phyloP scores from a whole-genome alignment of 164 flowering plant species.

The Magnolia changhungtana region DNA sequence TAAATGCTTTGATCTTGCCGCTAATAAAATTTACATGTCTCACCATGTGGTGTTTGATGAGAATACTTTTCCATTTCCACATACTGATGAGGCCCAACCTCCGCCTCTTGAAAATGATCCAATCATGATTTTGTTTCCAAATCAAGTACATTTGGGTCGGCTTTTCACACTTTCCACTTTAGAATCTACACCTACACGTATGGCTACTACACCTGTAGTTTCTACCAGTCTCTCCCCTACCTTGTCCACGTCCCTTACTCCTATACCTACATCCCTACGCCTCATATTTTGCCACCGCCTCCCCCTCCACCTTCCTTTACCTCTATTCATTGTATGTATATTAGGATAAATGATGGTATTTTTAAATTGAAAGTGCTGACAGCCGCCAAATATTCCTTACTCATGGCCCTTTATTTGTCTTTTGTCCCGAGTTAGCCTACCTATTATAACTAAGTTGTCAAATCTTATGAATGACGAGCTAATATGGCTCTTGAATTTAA shows the following conservation, averaged over 20 bases:
- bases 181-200: not conserved
- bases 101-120: not conserved
- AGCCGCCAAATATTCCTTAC: not conserved
- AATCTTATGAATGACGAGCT: not conserved
- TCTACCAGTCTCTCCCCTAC: not conserved
- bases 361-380: not conserved
- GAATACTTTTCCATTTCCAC: not conserved
- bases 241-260: not conserved
- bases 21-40: not conserved
- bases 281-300: not conserved
- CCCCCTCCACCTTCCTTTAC: not conserved
- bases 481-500: not conserved
- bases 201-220: not conserved
- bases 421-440: not conserved
- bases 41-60: not conserved
- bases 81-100: no score
- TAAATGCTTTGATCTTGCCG: not conserved
- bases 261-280: not conserved
- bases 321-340: not conserved
- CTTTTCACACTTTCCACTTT: not conserved
- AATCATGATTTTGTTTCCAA: not conserved
- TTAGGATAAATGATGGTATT: not conserved
- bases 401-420: not conserved
- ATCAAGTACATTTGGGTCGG: not conserved
- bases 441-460: not conserved